These are phyloP conservation scores for Dalbergia cochinchinensis DNA, from an alignment of 306 rosid species.

Conservation along the genomic window DNA sequence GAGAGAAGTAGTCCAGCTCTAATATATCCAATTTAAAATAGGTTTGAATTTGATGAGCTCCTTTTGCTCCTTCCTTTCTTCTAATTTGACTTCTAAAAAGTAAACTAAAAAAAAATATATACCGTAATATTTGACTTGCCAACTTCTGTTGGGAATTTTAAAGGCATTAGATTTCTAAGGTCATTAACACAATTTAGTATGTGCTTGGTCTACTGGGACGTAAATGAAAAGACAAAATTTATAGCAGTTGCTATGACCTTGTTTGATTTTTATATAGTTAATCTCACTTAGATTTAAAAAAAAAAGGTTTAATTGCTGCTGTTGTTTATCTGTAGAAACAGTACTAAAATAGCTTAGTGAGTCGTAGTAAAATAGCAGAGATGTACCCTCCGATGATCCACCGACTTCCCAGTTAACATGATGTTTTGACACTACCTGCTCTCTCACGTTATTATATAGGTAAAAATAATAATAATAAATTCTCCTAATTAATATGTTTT, in stretches of 20 bases:
- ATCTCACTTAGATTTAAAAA: too few relatives aligned
- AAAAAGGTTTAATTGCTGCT: background rate
- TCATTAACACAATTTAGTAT: slow-evolving; percentile 5
- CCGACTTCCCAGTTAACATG: too few relatives aligned
- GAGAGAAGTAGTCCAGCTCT: slow-evolving; percentile 11
- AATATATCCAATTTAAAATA: slow-evolving; percentile 30
- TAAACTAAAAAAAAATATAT: background rate
- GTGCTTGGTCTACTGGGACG: background rate
- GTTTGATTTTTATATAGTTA: background rate
- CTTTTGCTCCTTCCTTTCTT: background rate
- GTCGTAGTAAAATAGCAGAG: too few relatives aligned
- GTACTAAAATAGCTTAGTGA: too few relatives aligned
- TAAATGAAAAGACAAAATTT: background rate
- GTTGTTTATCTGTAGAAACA: too few relatives aligned
- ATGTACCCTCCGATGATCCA: too few relatives aligned
- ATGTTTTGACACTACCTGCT: too few relatives aligned
- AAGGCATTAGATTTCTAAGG: slow-evolving; percentile 13
- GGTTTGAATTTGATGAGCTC: slow-evolving; percentile 24
- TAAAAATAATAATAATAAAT: too few relatives aligned
- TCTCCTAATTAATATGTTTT: too few relatives aligned
- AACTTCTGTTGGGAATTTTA: slow-evolving; percentile 2
- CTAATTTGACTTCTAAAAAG: slow-evolving; percentile 21
- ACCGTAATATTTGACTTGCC: background rate
- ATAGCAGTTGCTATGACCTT: too few relatives aligned
- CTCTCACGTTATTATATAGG: too few relatives aligned